These are phyloP conservation scores for Phytophthora rubi DNA, from an alignment of 352 stramenopile genomes.

Conservation along the genomic window DNA sequence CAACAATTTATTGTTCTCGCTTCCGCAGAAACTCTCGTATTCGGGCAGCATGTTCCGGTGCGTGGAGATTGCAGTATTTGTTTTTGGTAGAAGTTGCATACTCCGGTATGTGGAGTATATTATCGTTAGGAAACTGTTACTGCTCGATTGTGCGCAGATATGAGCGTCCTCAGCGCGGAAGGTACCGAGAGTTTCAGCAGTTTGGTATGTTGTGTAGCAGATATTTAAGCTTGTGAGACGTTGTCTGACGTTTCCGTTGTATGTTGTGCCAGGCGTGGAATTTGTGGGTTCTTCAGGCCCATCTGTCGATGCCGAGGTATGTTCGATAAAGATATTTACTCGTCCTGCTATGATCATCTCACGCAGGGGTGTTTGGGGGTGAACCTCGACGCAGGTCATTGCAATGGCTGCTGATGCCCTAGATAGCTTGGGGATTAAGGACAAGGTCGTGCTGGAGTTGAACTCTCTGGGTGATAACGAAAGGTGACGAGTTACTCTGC, in stretches of 20 bases:
- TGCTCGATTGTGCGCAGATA: slow-evolving; percentile 52
- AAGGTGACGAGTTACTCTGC: slow-evolving; percentile 45
- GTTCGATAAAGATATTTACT: neutral
- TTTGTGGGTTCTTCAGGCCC: slow-evolving; percentile 80
- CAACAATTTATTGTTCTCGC: slow-evolving; percentile 76
- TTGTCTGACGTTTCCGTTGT: neutral
- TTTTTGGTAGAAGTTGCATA: neutral
- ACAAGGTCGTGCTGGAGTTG: slow-evolving; percentile 75
- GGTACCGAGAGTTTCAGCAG: slow-evolving; percentile 90
- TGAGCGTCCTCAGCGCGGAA: slow-evolving; percentile 84
- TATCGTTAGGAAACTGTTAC: neutral
- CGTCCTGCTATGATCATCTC: neutral
- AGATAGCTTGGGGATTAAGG: slow-evolving; percentile 53
- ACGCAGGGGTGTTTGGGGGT: neutral
- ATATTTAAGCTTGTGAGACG: neutral
- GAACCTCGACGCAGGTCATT: slow-evolving; percentile 59
- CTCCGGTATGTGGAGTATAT: neutral
- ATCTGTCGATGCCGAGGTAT: slow-evolving; percentile 83
- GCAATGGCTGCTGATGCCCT: slow-evolving; percentile 75
- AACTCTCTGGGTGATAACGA: slow-evolving; percentile 85
- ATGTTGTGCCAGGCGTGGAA: slow-evolving; percentile 61
- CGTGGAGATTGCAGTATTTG: slow-evolving; percentile 3
- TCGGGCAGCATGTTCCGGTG: slow-evolving; percentile 89
- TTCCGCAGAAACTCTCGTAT: slow-evolving; percentile 87
- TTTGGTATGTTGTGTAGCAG: slow-evolving; percentile 55